Percentiles rank a stretch among this genome's conserved stretches.
Evolutionary conservation across 169 alveolate species (phyloP).

Genomic region (Cryptosporidium muris): DNA sequence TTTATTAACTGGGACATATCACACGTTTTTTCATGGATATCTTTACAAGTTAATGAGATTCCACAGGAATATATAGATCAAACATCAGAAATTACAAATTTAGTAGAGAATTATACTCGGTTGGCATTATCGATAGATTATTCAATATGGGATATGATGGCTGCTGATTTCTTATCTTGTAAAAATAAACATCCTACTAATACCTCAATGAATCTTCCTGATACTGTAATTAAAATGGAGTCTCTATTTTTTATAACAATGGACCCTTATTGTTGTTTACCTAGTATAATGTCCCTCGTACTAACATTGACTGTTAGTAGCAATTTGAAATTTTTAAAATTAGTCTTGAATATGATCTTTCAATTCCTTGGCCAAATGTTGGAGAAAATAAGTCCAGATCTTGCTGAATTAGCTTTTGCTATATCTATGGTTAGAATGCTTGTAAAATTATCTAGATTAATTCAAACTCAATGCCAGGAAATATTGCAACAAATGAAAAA

Average conservation of each 20-base stretch:
- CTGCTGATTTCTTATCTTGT: slow-evolving; percentile 10
- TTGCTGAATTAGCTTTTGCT: slow-evolving; percentile 59
- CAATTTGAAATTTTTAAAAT: not conserved
- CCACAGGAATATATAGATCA: too few relatives aligned
- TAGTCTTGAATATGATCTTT: slow-evolving; percentile 1
- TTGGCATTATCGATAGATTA: slow-evolving; percentile 51
- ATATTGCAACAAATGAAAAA: not conserved
- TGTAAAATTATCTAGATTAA: not conserved
- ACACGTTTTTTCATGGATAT: too few relatives aligned
- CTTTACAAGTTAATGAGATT: too few relatives aligned
- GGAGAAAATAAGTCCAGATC: slow-evolving; percentile 55
- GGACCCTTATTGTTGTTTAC: slow-evolving; percentile 41
- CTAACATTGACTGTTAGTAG: not conserved
- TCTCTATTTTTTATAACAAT: slow-evolving; percentile 53
- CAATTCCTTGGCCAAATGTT: slow-evolving; percentile 15
- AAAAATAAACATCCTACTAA: too few relatives aligned
- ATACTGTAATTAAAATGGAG: not conserved
- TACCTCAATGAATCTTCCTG: too few relatives aligned
- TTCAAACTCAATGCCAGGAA: not conserved
- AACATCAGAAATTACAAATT: too few relatives aligned
- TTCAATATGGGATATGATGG: slow-evolving; percentile 32
- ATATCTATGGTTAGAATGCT: slow-evolving; percentile 18
- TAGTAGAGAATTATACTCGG: not conserved
- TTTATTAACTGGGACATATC: too few relatives aligned
- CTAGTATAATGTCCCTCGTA: not conserved